Evolutionary conservation across 2,329 filamentous ascomycete species (phyloP), one percentile per base, ranked within the genome.

Genomic region (Talaromyces sp.): DNA sequence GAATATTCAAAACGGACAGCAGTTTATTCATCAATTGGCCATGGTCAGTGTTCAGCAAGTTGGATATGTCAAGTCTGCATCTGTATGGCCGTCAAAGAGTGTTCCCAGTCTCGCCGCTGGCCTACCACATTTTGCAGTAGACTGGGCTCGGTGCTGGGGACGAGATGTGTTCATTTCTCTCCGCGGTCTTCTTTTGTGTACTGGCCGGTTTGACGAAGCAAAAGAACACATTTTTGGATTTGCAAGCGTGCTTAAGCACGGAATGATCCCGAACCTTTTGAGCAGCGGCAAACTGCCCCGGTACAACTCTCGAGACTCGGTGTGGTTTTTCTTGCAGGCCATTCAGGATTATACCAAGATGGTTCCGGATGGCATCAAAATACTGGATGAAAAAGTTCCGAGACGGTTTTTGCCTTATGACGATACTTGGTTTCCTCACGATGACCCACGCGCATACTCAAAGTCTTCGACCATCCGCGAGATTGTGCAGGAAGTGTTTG

Each of bases 91-190:
- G 0, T 84, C 88, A 66, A 93, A 91, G 73, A 80, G 85, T 22
- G 92, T 96, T 0, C 91, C 93, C 1, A 93, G 90, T 55, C 82
- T 99, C 67, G 93, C 95, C 19, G 95, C 95, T 33, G 95, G 95
- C 17, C 80, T 99, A 54, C 95, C 95, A 39, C 95, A 99, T 75
- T 99, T 99, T 72, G 86, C 95, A 0, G 89, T 91, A 9, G 89
- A 92, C 69, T 99, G 95, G 93, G 93, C 93, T 56, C 86, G 95
- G 69, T 97, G 93, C 75, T 99, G 95, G 95, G 95, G 96, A 8
- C 88, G 95, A 60, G 95, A 99, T 74, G 92, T 97, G 13, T 98
- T 97, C 75, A 99, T 99, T 65, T 95, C 95, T 15, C 85, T 96
- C 47, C 89, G 95, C 57, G 95, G 95, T 51, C 82, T 99, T n/a